Evolutionary conservation across 495 filamentous ascomycete species (phyloP).

Genomic region (Talaromyces adpressus): DNA sequence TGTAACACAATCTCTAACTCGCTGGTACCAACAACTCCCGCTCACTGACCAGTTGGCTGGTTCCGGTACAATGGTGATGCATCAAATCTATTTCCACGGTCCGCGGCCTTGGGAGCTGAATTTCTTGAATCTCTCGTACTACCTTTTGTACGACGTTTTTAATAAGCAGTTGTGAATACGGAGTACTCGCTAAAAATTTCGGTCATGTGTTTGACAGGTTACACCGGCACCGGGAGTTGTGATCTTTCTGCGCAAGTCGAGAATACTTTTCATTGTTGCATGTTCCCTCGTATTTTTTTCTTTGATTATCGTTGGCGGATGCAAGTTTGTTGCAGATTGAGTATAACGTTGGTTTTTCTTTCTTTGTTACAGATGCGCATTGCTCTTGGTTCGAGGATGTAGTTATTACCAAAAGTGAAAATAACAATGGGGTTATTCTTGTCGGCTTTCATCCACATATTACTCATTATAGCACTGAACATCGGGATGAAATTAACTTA

Average conservation of each 20-base stretch:
- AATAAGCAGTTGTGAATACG: too few species aligned
- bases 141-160: background rate
- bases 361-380: too few species aligned
- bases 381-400: background rate
- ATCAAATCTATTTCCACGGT: background rate
- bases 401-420: background rate
- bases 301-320: background rate
- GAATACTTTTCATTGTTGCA: background rate
- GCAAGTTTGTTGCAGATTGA: background rate
- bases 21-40: background rate
- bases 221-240: background rate
- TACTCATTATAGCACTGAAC: background rate
- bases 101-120: background rate
- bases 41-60: background rate
- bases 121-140: background rate
- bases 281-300: background rate
- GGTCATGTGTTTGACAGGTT: background rate
- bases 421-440: background rate
- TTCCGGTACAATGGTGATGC: background rate
- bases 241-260: background rate
- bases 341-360: background rate
- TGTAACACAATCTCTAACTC: background rate
- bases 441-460: background rate
- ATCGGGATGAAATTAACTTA: background rate
- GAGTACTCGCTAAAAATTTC: too few species aligned